Evolutionary conservation across 1,284 basidiomycete species (phyloP), one percentile per base, ranked within the genome.

Genomic region (Papiliotrema flavescens): DNA sequence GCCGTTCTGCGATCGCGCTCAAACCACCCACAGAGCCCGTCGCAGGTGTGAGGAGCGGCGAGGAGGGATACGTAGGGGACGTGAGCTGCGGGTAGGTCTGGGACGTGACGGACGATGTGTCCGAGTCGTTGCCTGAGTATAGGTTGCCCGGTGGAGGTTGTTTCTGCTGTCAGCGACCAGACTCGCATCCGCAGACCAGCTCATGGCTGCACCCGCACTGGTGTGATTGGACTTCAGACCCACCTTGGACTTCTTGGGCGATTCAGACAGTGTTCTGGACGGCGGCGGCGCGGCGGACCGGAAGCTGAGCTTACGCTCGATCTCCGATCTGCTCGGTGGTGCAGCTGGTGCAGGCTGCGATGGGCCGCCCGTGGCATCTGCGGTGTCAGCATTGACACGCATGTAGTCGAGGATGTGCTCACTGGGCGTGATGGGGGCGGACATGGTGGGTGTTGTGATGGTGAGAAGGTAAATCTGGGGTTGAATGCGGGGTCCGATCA

Each of bases 281-380:
- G 58, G n/a, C 3, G 67, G 55, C 11, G 60, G 46, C 3, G 67
- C 55, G 1, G 65, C 62, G 7, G 74, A 69, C 67, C 87, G 86
- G 44, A 90, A 81, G 2, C 89, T 91, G 20, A 95, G 82, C 70
- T 93, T 93, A 58, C 90, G 82, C 59, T 89, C 84, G 24, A 95
- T 84, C 78, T 95, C 91, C 67, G 89, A 86, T 32, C 85, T 83
- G 14, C 89, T 86, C 2, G 90, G 91, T 11, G 89, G 88, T 23
- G 85, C 81, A 49, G 82, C 87, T 46, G 76, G 59, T 15, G 54
- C 43, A 7, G 54, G 41, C 14, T 50, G 58, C 24, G 14, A 39
- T 44, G 34, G 26, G 9, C 14, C 45, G 24, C 45, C 17, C 23
- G 28, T n/a, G 42, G 9, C 14, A 22, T 20, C 42, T 44, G 42